These are phyloP conservation scores for Pouteria glomerata DNA, from an alignment of 148 eudicot genomes.

Conservation along the genomic window DNA sequence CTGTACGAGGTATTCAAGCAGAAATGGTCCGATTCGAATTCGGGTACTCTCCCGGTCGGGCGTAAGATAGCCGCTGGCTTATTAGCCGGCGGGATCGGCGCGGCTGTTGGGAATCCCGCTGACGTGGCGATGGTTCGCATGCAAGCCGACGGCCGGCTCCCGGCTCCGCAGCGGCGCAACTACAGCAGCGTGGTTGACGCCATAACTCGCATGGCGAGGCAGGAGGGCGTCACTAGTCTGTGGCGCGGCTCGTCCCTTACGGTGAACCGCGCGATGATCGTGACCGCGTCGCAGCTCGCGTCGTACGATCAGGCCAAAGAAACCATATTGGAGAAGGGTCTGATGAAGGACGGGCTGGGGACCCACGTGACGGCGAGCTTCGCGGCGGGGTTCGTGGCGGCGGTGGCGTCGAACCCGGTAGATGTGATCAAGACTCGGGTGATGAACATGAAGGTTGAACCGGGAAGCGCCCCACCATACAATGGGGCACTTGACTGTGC, in stretches of 20 bases:
- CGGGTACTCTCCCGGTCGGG: conserved; percentile 24
- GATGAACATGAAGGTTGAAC: conserved; percentile 52
- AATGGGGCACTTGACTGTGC: conserved; percentile 44
- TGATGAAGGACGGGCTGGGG: conserved; percentile 47
- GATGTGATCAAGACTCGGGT: conserved; percentile 53
- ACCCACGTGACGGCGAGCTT: conserved; percentile 52
- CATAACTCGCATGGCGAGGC: conserved; percentile 24
- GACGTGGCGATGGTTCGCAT: conserved; percentile 57
- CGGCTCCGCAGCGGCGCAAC: conserved; percentile 32
- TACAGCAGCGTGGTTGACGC: conserved; percentile 41
- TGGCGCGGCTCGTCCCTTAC: conserved; percentile 56
- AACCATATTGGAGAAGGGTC: conserved; percentile 25
- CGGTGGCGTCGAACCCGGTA: conserved; percentile 48
- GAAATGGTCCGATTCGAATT: conserved; percentile 33
- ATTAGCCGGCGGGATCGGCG: conserved; percentile 44
- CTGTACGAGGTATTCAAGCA: conserved; percentile 34
- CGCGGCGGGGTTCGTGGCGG: conserved; percentile 47
- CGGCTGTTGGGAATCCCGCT: conserved; percentile 52
- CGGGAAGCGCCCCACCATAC: conserved; percentile 30
- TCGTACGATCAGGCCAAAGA: conserved; percentile 51
- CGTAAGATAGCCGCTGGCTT: conserved; percentile 42
- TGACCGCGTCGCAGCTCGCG: conserved; percentile 49
- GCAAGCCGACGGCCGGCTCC: conserved; percentile 60
- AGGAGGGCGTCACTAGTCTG: conserved; percentile 39
- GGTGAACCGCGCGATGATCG: conserved; percentile 57